Evolutionary conservation across 768 basidiomycete species (phyloP).

Genomic region (Lentinula sp.): DNA sequence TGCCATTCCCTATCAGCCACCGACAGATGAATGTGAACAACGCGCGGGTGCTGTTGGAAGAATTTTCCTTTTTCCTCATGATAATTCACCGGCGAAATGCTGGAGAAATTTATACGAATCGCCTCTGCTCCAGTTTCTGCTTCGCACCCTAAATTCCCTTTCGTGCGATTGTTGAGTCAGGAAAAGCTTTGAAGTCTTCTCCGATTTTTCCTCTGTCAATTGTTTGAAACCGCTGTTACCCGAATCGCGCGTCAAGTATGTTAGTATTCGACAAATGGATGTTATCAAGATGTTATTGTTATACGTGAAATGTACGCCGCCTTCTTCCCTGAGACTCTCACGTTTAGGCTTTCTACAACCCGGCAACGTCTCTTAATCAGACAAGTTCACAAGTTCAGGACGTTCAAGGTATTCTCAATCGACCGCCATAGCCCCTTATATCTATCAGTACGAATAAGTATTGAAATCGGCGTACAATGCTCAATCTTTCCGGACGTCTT

Average conservation of each 20-base stretch:
- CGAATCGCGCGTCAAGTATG: neutral
- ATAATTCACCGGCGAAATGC: neutral
- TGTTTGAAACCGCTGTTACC: neutral
- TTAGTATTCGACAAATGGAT: no score
- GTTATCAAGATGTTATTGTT: neutral
- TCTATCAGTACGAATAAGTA: neutral
- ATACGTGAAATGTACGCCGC: neutral
- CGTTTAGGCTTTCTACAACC: neutral
- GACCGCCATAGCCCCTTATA: neutral
- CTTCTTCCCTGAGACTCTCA: neutral
- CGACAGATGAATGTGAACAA: neutral
- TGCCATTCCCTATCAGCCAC: conserved; percentile 4
- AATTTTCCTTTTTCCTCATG: neutral
- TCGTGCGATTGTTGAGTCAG: neutral
- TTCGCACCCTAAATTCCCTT: no score
- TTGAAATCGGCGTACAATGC: no score
- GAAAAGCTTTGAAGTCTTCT: neutral
- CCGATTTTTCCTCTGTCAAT: neutral
- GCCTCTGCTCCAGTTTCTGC: no score
- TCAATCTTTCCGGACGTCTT: no score
- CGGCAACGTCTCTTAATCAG: neutral
- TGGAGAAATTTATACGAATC: neutral
- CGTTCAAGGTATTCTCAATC: neutral
- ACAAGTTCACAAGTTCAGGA: neutral
- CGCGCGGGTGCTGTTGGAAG: neutral